Evolutionary conservation across 2,329 filamentous ascomycete genomes (phyloP).

Genomic region (Tolypocladium endophyticum): DNA sequence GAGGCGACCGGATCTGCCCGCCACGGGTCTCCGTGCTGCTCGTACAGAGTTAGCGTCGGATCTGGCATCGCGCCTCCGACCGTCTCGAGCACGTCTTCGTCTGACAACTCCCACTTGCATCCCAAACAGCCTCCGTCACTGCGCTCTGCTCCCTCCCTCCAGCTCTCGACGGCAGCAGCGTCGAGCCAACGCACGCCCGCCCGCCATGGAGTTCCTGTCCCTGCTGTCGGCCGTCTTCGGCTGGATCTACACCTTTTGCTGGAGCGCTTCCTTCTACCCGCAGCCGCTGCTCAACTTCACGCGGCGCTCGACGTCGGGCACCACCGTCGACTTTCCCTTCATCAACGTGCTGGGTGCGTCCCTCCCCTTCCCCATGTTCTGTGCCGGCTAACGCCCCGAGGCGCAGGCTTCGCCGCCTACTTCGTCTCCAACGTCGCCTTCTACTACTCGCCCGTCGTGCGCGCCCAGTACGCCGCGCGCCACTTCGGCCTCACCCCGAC

Average conservation of each 20-base stretch:
- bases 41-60: no score
- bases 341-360: constrained; percentile 52
- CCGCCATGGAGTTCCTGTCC: constrained; percentile 27
- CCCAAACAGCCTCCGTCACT: background rate
- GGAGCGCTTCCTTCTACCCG: constrained; percentile 89
- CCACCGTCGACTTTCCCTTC: constrained; percentile 79
- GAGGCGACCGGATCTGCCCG: no score
- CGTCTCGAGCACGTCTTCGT: background rate
- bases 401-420: constrained; percentile 63
- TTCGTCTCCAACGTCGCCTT: constrained; percentile 64
- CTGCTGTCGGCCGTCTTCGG: constrained; percentile 51
- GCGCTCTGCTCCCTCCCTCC: background rate
- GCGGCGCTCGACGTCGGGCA: constrained; percentile 68
- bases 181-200: background rate
- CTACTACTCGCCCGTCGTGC: constrained; percentile 68
- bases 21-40: no score
- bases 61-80: background rate
- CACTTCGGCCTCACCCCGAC: constrained; percentile 69
- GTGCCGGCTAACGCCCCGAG: background rate
- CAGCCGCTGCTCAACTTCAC: constrained; percentile 73
- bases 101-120: no score
- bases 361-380: background rate
- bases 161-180: background rate
- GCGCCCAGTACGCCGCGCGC: constrained; percentile 71
- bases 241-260: constrained; percentile 66